Base-by-base conservation (phyloP, 2,329 filamentous ascomycete species). In the Eutypa lata region DNA sequence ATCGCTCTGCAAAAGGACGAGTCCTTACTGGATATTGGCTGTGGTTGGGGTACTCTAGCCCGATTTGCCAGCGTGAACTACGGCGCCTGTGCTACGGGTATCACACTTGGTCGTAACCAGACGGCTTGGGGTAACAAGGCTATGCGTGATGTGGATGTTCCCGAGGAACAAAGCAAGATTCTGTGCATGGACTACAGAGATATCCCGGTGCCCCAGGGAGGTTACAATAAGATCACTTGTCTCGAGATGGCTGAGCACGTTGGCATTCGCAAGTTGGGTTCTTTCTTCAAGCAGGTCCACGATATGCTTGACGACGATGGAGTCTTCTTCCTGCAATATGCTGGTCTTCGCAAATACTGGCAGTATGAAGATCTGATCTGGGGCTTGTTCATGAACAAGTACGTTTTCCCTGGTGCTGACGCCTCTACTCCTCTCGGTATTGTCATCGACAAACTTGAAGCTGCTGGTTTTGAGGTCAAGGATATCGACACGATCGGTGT, bases 311-410 rank as follows among this genome's bases (percentile, higher is more conserved):
- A 97, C 57, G 94, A 97, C 61, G 91, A 97, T 61, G 94, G 94
- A 71, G 84, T 91, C 61, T 96, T 97, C 79, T 97, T 94, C 83
- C 81, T 97, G 56, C 94, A 97, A 74, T 91, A 95, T 65, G 91
- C 93, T 64, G 94, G 94, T 76, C 83, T 99, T 57, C 88, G 94
- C 64, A 95, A 95, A 79, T 79, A 82, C 59, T 97, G 94, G 94
- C 94, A 97, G 74, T 97, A 96, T 69, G 92, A 97, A 80, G 93
- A 97, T 76, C 83, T 97, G 49, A 89, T 93, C 72, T 97, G 94
- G 94, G 94, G 94, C 71, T 82, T 97, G 46, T 97, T 97, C 83
- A 96, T 97, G 91, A 97, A 97, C 87, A 97, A 96, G 79, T 96
- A 97, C 75, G 82, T 97, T 72, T 97, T 97, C 83, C 94, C 92